Evolutionary conservation across 495 filamentous ascomycete genomes (phyloP), one percentile per base, ranked within the genome.

Genomic region (Penicillium canescens): DNA sequence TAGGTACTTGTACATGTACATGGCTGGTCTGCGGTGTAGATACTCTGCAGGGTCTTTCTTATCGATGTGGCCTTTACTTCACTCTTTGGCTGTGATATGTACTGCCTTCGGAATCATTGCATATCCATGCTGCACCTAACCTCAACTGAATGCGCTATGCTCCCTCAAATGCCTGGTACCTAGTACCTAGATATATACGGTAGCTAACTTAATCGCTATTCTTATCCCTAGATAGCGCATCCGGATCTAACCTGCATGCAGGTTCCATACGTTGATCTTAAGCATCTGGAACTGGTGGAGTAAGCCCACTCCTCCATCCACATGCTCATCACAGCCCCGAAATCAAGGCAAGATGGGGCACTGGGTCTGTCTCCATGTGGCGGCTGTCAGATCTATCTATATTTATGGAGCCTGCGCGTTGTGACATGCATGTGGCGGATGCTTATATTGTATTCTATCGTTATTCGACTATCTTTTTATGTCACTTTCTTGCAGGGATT

Each of bases 261-360:
- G 48, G 48, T 28, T 12, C 6, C 2, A 31, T 31, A 38, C 21
- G 16, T 13, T 37, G 36, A 26, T 43, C 11, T 12, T 39, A 53
- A 49, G 39, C 55, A 59, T 23, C 42, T 52, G 60, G 60, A 42
- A 43, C 56, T 44, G 46, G 56, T 63, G 56, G 60, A 63, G 60
- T 24, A 51, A 50, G 48, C 40, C 60, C 60, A 60, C 57, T 40
- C 10, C 60, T 52, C 54, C 59, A 53, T 62, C 56, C 60, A 60
- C 57, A 60, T 43, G 20, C 35, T 6, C 45, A 50, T 46, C 42
- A 13, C 14, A 40, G 50, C 46, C 59, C 49, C 40, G 50, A 51
- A 54, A 40, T 31, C 23, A 35, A 6, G 50, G 9, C 31, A 39
- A 14, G 42, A 57, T 47, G 60, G 57, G 60, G 54, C 60, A 39